Base-by-base conservation (phyloP, 208 protist genomes). In the Zelonia costaricensis region DNA sequence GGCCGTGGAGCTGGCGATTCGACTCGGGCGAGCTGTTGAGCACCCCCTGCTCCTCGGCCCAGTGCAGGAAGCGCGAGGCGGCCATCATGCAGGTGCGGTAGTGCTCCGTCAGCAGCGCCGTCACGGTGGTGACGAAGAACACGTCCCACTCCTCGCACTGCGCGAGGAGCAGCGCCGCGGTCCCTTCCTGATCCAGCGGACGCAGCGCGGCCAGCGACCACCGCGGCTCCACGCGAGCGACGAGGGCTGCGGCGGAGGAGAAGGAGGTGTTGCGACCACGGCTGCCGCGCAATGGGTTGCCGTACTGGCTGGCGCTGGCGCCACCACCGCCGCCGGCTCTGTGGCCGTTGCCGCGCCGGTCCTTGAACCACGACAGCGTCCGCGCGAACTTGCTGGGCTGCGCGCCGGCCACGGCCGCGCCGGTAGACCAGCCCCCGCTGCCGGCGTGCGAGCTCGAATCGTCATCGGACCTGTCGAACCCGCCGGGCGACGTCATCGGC, bases 51-150 rank as follows among this genome's bases (percentile, higher is more conserved):
- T 27, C 7, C 5, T 58, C 54, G 4, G 22, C 51, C 60, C 35
- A 62, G 12, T 71, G 69, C 44, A 84, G 42, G 23, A 77, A 74
- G 22, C 69, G 69, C n/a, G 74, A 66, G 2, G 77, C 69, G 22
- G 63, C 71, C 22, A 59, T 65, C 61, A 91, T 88, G 39, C 66
- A 79, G 9, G 54, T 91, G 35, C 84, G 84, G 69, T 84, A 91
- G 53, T 77, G 81, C 5, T 74, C 60, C 22, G 69, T 80, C 48
- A 75, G 66, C 62, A 72, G 86, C 9, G 84, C 81, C 0, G 72
- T 64, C 25, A 93, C 53, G 23, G 84, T 69, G 4, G 78, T 76
- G 62, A 91, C 80, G 54, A 88, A 75, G 52, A 75, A 53, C 20
- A 81, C 47, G 9, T 93, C 87, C 66, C 56, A 62, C 45, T 85